Evolutionary conservation across 1,284 basidiomycete species (phyloP), one percentile per base, ranked within the genome.

Genomic region (Coniferiporia weirii): DNA sequence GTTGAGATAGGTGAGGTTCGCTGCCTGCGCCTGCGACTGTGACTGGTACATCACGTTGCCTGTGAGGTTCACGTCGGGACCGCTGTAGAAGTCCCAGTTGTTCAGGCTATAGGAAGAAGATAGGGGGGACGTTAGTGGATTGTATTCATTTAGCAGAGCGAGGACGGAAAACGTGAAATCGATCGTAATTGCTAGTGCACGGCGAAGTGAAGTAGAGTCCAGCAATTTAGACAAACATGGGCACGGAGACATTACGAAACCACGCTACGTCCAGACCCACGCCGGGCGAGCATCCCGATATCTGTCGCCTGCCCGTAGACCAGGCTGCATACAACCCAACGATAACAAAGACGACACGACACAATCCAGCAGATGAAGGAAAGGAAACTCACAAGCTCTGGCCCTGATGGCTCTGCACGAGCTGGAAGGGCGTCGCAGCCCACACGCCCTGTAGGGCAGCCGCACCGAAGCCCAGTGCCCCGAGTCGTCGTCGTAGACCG

Each of bases 11-110:
- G 55, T 58, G 35, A 63, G 61, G 27, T 56, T 20, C 17, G 53
- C 48, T 38, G 55, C 45, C 34, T 52, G 51, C 3, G 61, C 59
- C 40, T 56, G 27, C 32, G 56, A 36, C 46, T 60, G 19, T 4
- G 58, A 52, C 35, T 60, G 48, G 40, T 55, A 62, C 17, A 62
- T 35, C 13, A 62, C 58, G 50, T 60, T 62, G 22, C 61, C 61
- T 4, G 61, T 62, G 35, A 32, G 60, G 46, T 62, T 62, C 12
- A 49, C 17, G 52, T 62, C 61, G 17, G 53, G 20, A 2, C 61
- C 61, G 49, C 47, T 52, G 34, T 62, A 57, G 54, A 62, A 62
- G 8, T 34, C 60, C 61, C 61, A 62, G 19, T 57, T 56, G 49
- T 60, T 47, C 32, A 62, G 34, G 48, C 61, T 62, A 19, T n/a